Evolutionary conservation across 495 filamentous ascomycete genomes (phyloP), one percentile per base, ranked within the genome.

Genomic region (Aspergillus asperescens): DNA sequence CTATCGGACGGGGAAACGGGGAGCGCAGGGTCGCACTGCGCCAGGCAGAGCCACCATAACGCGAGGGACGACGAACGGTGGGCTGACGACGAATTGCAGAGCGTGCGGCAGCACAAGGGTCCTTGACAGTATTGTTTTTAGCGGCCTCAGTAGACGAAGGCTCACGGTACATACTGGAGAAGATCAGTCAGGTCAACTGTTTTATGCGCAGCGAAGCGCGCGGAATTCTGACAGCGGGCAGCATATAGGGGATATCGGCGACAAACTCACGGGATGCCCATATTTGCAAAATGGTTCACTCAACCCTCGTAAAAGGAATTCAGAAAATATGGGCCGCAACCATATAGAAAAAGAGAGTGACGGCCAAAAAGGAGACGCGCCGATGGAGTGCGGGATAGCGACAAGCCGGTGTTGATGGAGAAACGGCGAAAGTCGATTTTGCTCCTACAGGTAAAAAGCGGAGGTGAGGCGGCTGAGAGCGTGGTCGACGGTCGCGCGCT

Each of bases 241-340:
- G 32, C 39, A 47, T 27, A 35, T 52, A 58, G 52, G 48, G 43
- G 50, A 45, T 60, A 59, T 41, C 16, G 29, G 52, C 19, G 58
- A 55, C 55, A 51, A 60, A 83, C 85, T 81, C 80, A 89, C 84
- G 85, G 87, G 54, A 90, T 82, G 73, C 88, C 88, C 88, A 93
- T 92, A 66, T 62, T 29, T 32, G 52, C 32, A 34, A 39, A 56
- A 55, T 62, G 54, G 29, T 46, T 35, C 32, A 7, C 32, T 53
- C 41, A 60, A 25, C 23, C 52, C 5, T 20, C 15, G 40, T 23
- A 50, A 47, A 42, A 42, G 41, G 20, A 39, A 50, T 23, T n/a
- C 10, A 6, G 12, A 19, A 37, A 49, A 38, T n/a, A 27, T 44
- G 44, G 34, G 49, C 42, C 52, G 43, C 44, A 23, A 49, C 34